These are phyloP conservation scores for Lolium multiflorum DNA, from an alignment of 176 grass and related monocot genomes.

Conservation along the genomic window DNA sequence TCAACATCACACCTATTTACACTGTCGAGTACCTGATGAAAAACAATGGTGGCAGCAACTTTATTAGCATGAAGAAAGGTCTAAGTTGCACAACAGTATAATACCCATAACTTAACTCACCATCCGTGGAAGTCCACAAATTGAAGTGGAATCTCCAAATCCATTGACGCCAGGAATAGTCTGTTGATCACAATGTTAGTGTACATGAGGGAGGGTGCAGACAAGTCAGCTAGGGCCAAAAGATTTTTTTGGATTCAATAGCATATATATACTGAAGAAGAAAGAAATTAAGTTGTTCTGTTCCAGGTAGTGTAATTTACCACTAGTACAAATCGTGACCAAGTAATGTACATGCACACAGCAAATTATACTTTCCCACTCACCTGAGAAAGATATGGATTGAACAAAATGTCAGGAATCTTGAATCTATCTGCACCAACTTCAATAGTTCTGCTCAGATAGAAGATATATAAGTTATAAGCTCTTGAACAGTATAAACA, in stretches of 20 bases:
- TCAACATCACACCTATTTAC: constrained; percentile 96
- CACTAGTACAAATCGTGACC: not conserved
- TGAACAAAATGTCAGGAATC: constrained; percentile 97
- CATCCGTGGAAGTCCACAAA: constrained; percentile 86
- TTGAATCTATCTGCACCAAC: constrained; percentile 99
- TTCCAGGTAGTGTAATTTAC: not conserved
- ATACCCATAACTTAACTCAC: constrained; percentile 46
- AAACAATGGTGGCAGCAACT: constrained; percentile 32
- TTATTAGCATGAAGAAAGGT: constrained; percentile 33
- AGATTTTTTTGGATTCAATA: constrained; percentile 18
- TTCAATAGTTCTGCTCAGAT: constrained; percentile 89
- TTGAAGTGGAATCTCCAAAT: constrained; percentile 62
- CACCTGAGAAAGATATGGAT: constrained; percentile 91
- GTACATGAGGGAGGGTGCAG: constrained; percentile 2
- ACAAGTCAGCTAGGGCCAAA: constrained; percentile 7
- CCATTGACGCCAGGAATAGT: constrained; percentile 89
- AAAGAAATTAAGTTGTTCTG: constrained; percentile 23
- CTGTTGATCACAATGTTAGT: constrained; percentile 50
- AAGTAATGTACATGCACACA: not conserved
- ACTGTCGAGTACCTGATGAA: constrained; percentile 86
- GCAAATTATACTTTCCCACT: constrained; percentile 33
- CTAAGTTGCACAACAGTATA: constrained; percentile 5
- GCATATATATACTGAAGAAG: not conserved
- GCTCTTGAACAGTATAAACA: not conserved
- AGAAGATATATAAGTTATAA: constrained; percentile 26